Conservation (phyloP, 75 land plant species). For the Sequoia sempervirens region DNA sequence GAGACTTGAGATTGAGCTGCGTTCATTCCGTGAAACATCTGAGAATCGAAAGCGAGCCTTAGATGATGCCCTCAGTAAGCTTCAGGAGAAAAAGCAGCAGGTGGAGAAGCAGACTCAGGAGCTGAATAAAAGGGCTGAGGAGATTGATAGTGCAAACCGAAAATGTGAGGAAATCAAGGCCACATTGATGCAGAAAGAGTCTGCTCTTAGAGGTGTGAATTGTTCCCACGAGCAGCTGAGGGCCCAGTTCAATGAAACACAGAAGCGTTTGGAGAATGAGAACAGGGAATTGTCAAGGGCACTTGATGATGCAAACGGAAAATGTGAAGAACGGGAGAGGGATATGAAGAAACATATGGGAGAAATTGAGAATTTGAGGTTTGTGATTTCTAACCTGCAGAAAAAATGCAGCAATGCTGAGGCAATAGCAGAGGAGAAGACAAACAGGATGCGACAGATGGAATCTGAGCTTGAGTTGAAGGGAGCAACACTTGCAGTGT, state of each 20-base stretch:
- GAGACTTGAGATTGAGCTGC: slow-evolving; percentile 27
- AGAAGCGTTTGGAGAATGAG: slow-evolving; percentile 22
- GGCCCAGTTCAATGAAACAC: slow-evolving; percentile 19
- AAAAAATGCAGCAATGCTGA: slow-evolving; percentile 42
- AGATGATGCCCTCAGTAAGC: slow-evolving; percentile 19
- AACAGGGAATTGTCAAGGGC: slow-evolving; percentile 23
- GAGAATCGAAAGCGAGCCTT: slow-evolving; percentile 37
- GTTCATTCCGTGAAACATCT: slow-evolving; percentile 14
- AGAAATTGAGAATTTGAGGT: slow-evolving; percentile 41
- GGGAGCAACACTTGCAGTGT: neutral
- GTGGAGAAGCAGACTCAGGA: slow-evolving; percentile 36
- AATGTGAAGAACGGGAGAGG: slow-evolving; percentile 29
- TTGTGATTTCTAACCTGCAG: slow-evolving; percentile 19
- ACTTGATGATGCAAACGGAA: slow-evolving; percentile 44
- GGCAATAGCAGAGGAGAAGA: slow-evolving; percentile 7
- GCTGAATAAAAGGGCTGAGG: slow-evolving; percentile 24
- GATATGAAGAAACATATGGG: slow-evolving; percentile 14
- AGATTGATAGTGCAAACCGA: slow-evolving; percentile 14
- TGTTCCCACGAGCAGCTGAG: slow-evolving; percentile 38
- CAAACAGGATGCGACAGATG: neutral
- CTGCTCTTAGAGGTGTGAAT: slow-evolving; percentile 18
- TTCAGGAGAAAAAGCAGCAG: slow-evolving; percentile 19
- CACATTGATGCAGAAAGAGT: slow-evolving; percentile 29
- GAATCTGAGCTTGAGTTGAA: slow-evolving; percentile 1
- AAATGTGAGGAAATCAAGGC: slow-evolving; percentile 30